Evolutionary conservation across 2,329 filamentous ascomycete genomes (phyloP), one percentile per base, ranked within the genome.

Genomic region (Colletotrichum brevisporum): DNA sequence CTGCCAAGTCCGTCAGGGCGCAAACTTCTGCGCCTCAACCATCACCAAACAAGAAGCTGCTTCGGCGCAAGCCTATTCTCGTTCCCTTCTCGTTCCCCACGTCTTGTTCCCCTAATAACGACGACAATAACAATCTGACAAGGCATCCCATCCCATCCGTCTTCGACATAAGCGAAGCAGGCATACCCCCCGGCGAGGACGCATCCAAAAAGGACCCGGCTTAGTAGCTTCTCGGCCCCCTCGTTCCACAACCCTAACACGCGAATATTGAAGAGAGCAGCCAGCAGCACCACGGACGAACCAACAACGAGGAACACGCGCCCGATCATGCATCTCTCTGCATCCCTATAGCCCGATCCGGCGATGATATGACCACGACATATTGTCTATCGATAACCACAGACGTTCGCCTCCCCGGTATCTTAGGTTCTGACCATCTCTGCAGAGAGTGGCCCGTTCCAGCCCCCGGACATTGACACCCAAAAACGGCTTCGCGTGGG

Each of bases 391-490:
- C 16, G 36, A 24, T 15, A 31, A 43, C 41, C 41, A 43, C 41
- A 43, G 5, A 43, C 1, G 5, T 52, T 31, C 27, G 27, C 31
- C 18, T 36, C 41, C 31, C 12, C 51, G 31, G 27, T 45, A 51
- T 67, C 51, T 62, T 50, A 27, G 31, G 51, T 24, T 56, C 51
- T 62, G 24, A 31, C 57, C 16, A 39, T 50, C 41, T 24, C 50
- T 27, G 52, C 36, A 41, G 45, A 41, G 43, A 24, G 41, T 24
- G n/a, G 15, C 45, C 16, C n/a, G 53, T 58, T 53, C 65, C 47
- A 53, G 59, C 65, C 53, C 27, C 57, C 60, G 53, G 65, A 58
- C 65, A 64, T 48, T 57, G 39, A n/a, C 39, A 18, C 65, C 54
- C 59, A 24, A 53, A 53, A 68, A 54, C 48, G 65, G 65, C 18